Conservation (phyloP, 1,139 yeast genomes). For the Pichia norvegensis region DNA sequence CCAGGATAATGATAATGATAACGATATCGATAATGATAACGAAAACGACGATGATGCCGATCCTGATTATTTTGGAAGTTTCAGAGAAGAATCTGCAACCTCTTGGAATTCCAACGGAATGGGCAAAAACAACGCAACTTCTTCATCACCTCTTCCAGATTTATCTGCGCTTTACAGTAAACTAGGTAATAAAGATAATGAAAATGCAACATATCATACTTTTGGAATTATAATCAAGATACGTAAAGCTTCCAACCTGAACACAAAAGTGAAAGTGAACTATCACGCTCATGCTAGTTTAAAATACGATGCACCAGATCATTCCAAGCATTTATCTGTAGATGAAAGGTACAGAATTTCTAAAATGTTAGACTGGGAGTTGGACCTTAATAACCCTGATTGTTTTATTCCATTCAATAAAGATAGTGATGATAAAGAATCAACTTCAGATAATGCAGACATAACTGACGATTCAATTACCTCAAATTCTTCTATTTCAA, state of each 20-base stretch:
- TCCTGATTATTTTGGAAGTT: neutral
- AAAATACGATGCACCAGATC: constrained; percentile 23
- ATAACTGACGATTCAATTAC: constrained; percentile 4
- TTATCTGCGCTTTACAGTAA: neutral
- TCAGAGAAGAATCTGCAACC: neutral
- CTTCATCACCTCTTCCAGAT: neutral
- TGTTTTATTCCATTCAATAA: constrained; percentile 27
- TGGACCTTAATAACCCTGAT: constrained; percentile 26
- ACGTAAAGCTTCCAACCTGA: constrained; percentile 21
- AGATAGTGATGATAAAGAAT: constrained; percentile 6
- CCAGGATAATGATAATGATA: constrained; percentile 15
- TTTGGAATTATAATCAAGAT: constrained; percentile 27
- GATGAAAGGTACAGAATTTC: constrained; percentile 27
- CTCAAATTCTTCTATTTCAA: neutral
- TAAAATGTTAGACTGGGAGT: constrained; percentile 27
- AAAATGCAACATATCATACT: constrained; percentile 26
- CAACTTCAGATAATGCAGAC: neutral
- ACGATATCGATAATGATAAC: constrained; percentile 7
- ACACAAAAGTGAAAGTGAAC: constrained; percentile 22
- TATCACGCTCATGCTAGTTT: constrained; percentile 25
- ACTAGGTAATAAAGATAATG: neutral
- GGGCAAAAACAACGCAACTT: neutral
- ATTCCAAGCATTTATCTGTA: constrained; percentile 21
- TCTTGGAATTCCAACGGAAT: neutral
- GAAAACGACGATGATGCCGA: constrained; percentile 5